Evolutionary conservation across 164 flowering plant genomes (phyloP), one percentile per base, ranked within the genome.

Genomic region (Dillenia suffruticosa): DNA sequence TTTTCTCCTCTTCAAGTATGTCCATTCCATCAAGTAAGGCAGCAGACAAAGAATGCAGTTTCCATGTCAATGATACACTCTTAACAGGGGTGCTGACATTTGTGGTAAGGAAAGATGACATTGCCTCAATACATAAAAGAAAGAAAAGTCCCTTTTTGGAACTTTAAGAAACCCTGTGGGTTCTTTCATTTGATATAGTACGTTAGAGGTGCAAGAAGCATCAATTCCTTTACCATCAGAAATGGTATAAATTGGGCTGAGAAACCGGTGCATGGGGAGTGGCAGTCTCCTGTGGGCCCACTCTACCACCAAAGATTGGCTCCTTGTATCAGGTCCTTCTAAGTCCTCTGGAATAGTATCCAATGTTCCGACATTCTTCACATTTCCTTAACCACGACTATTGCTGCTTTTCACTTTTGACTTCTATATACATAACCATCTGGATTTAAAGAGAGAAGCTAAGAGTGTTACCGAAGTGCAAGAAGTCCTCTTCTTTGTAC

Each of bases 231-330:
- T 75, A 45, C 56, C 54, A 55, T 56, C 52, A 49, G 54, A 65
- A 58, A 82, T 57, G 54, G 82, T 77, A 57, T 92, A 59, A 53
- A 95, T 66, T 59, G 99, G 88, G 72, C 97, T 95, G 51, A 95
- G 88, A 72, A 89, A 84, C 96, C 97, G 92, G 68, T 85, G 87
- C 51, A 59, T 44, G n/a, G 97, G 97, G 72, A 95, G 90, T 24
- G 96, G 99, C 62, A 95, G 62, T 72, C 94, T 85, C 81, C 88
- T 96, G 64, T 77, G 76, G 47, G 92, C 84, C 99, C 99, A 95
- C 68, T 88, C 92, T 52, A 67, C 55, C 2, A 62, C 55, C 74
- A 84, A 69, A 65, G 82, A 76, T 55, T 68, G 54, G 57, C 24
- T 54, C 26, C 15, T 69, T n/a, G 8, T 49, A 57, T 58, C 57